Conservation (phyloP, 495 filamentous ascomycete genomes). For the Daldinia caldariorum region DNA sequence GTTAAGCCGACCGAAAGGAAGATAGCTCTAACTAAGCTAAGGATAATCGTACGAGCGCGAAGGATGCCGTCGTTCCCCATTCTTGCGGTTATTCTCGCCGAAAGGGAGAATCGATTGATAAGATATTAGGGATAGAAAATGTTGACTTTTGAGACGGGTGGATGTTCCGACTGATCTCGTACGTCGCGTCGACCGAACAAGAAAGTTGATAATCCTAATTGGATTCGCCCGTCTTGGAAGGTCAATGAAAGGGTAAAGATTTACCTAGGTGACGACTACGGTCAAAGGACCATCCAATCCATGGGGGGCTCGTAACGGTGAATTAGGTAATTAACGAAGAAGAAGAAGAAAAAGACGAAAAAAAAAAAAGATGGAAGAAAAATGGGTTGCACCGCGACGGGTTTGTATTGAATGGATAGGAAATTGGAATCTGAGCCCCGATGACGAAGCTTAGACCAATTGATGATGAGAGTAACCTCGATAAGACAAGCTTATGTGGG, state of each 20-base stretch:
- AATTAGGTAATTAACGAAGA: neutral
- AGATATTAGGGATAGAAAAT: neutral
- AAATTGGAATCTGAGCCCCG: conserved; percentile 2
- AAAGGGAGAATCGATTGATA: neutral
- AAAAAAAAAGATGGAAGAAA: neutral
- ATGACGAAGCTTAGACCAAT: conserved; percentile 37
- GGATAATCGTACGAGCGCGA: conserved; percentile 50
- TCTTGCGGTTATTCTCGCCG: conserved; percentile 14
- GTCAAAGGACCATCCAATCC: conserved; percentile 33
- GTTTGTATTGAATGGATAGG: conserved; percentile 12
- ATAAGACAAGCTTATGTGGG: conserved; percentile 34
- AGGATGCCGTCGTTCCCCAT: conserved; percentile 50
- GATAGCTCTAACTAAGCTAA: conserved; percentile 53
- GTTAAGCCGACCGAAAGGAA: conserved; percentile 53
- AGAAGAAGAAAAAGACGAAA: neutral
- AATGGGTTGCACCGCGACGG: conserved; percentile 7
- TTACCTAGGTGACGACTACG: conserved; percentile 4
- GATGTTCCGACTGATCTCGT: conserved; percentile 7
- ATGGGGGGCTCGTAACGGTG: conserved; percentile 12
- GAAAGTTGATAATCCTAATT: conserved; percentile 7
- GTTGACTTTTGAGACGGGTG: conserved; percentile 7
- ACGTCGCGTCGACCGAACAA: conserved; percentile 8
- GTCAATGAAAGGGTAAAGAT: conserved; percentile 15
- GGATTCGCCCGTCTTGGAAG: conserved; percentile 4
- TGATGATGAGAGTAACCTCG: conserved; percentile 22